Base-by-base conservation (phyloP, 2,329 filamentous ascomycete genomes). In the Diaporthe ilicicola region DNA sequence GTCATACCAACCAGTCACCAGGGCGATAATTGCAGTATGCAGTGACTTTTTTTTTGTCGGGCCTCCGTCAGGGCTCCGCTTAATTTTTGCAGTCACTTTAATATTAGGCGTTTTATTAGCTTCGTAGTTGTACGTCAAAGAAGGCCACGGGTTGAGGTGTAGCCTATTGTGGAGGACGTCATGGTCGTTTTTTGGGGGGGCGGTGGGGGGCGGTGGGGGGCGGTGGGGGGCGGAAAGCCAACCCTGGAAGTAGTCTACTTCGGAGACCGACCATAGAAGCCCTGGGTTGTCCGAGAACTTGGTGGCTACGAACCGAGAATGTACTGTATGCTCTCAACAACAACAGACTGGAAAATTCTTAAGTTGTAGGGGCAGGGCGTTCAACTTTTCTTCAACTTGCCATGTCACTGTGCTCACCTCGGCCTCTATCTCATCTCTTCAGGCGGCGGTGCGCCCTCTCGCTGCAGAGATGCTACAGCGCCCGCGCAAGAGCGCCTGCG, bases 401-500 rank as follows among this genome's bases (percentile, higher is more conserved):
- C 13, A 70, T 70, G 69, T 59, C 44, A 15, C 27, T 42, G 8
- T 44, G 67, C 42, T 12, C 67, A 13, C 44, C 64, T 22, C 48
- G 46, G 19, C 34, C 50, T 9, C 9, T 68, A 17, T 51, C 46
- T 32, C 69, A 64, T 22, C 62, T 54, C 17, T 24, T 48, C 22
- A 67, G 39, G 13, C 67, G 59, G 50, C 32, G 29, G 10, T 46
- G 27, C n/a, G 53, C 32, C 9, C 9, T 32, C 12, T 51, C 34
- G 22, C 13, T 39, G 34, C 29, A 19, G 27, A 54, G 67, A n/a
- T 51, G 39, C 34, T 72, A 73, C 48, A 67, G 70, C 70, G 62
- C 67, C 55, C 24, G 19, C 8, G 8, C 65, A 10, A 66, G 51
- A 44, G 27, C 67, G 6, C 75, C 75, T 4, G 70, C 77, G 9